phyloP scores from a whole-genome alignment of 768 basidiomycete genomes.

The Gyrodon lividus region DNA sequence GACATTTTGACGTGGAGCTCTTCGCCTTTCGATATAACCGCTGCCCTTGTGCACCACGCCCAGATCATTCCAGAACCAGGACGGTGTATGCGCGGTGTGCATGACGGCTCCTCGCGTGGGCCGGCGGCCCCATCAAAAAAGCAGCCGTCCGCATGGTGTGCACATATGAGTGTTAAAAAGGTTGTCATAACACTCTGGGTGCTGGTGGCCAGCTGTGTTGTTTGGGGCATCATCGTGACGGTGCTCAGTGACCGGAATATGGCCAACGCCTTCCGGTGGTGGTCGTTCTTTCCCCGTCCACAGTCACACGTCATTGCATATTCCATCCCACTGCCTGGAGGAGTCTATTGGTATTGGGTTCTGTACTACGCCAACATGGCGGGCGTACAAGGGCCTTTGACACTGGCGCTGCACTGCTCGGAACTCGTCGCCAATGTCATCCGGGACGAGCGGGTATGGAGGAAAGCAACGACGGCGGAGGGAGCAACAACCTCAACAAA shows the following conservation, averaged over 20 bases:
- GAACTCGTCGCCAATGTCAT: slow-evolving; percentile 30
- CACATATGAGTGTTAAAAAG: slow-evolving; percentile 23
- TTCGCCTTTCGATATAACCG: slow-evolving; percentile 30
- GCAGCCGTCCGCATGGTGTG: slow-evolving; percentile 30
- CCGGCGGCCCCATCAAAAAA: slow-evolving; percentile 13
- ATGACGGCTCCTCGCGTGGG: slow-evolving; percentile 1
- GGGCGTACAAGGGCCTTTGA: slow-evolving; percentile 28
- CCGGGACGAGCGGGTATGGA: slow-evolving; percentile 29
- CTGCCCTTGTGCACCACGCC: slow-evolving; percentile 29
- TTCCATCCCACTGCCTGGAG: slow-evolving; percentile 18
- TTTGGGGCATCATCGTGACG: slow-evolving; percentile 21
- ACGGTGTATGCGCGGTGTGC: slow-evolving; percentile 29
- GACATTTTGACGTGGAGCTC: slow-evolving; percentile 34
- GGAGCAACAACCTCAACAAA: slow-evolving; percentile 18
- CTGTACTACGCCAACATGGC: slow-evolving; percentile 26
- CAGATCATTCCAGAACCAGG: slow-evolving; percentile 17
- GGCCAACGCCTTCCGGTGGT: slow-evolving; percentile 5
- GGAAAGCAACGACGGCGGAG: slow-evolving; percentile 16
- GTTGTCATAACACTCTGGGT: slow-evolving; percentile 23
- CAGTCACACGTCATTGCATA: slow-evolving; percentile 21
- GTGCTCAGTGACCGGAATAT: slow-evolving; percentile 7
- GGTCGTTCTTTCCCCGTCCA: slow-evolving; percentile 28
- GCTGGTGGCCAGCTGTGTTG: slow-evolving; percentile 19
- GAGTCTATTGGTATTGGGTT: slow-evolving; percentile 23
- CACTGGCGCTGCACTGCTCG: slow-evolving; percentile 27